Conservation (phyloP, 768 basidiomycete species). For the Panaeolus cyanescens region DNA sequence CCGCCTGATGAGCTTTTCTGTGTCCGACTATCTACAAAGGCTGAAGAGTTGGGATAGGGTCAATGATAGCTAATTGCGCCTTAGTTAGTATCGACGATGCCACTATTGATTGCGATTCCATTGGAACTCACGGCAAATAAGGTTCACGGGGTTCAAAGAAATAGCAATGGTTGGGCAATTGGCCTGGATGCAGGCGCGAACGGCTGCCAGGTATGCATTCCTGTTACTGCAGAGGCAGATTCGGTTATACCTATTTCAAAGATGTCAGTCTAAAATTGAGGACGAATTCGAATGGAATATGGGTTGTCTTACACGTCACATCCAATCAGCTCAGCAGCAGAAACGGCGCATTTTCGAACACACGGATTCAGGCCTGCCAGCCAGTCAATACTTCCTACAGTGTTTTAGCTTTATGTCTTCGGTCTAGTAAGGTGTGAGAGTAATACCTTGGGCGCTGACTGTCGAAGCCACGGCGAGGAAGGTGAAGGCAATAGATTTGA, state of each 20-base stretch:
- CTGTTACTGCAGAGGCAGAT: slow-evolving; percentile 9
- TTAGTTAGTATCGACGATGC: too few relatives aligned
- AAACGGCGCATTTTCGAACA: slow-evolving; percentile 2
- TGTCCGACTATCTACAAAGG: not conserved
- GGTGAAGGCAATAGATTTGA: not conserved
- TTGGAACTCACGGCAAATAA: not conserved
- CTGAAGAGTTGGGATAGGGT: not conserved
- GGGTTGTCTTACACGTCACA: slow-evolving; percentile 9
- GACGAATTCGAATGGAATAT: too few relatives aligned
- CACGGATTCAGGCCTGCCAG: slow-evolving; percentile 6
- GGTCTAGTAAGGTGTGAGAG: too few relatives aligned
- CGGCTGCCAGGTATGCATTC: slow-evolving; percentile 3
- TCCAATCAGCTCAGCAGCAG: slow-evolving; percentile 7
- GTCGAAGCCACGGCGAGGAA: not conserved
- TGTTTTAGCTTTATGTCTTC: too few relatives aligned
- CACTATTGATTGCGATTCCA: too few relatives aligned
- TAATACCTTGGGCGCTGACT: not conserved
- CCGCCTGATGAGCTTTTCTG: too few relatives aligned
- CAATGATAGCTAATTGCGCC: not conserved
- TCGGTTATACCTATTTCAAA: slow-evolving; percentile 3
- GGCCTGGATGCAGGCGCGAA: slow-evolving; percentile 2
- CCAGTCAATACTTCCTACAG: slow-evolving; percentile 2
- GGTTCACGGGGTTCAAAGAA: not conserved
- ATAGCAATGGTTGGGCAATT: slow-evolving; percentile 1
- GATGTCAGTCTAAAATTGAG: not conserved